Evolutionary conservation across 78 protist species (phyloP).

Genomic region (Dictyostelium purpureum): DNA sequence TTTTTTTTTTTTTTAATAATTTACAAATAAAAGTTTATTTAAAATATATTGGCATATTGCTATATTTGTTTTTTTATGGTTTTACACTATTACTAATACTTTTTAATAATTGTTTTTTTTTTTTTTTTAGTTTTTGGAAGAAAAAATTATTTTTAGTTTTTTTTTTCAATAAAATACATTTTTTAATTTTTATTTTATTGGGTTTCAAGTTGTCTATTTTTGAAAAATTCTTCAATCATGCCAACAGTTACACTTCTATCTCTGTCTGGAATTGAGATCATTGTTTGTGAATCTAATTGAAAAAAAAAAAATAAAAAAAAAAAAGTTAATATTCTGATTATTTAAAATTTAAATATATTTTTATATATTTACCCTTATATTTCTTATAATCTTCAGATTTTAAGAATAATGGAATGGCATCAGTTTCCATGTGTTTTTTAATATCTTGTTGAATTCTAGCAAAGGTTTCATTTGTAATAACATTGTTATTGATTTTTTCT

Average conservation of each 20-base stretch:
- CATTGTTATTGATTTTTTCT: background rate
- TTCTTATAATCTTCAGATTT: slow-evolving; percentile 66
- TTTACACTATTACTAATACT: background rate
- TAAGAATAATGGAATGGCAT: slow-evolving; percentile 61
- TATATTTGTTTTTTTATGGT: background rate
- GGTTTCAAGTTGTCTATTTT: background rate
- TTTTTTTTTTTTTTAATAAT: too few relatives aligned
- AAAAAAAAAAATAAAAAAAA: background rate
- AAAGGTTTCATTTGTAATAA: slow-evolving; percentile 16
- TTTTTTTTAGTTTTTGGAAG: background rate
- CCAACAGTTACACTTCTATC: slow-evolving; percentile 61
- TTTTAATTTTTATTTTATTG: background rate
- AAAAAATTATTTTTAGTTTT: too few relatives aligned
- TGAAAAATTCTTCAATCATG: slow-evolving; percentile 57
- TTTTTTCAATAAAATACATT: too few relatives aligned
- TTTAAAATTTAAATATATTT: background rate
- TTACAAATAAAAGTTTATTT: too few relatives aligned
- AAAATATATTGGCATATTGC: too few relatives aligned
- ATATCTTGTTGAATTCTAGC: slow-evolving; percentile 27
- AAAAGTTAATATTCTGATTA: background rate
- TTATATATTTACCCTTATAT: slow-evolving; percentile 24
- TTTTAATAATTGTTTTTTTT: background rate
- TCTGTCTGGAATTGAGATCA: slow-evolving; percentile 39
- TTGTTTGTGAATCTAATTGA: slow-evolving; percentile 19
- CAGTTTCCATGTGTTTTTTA: slow-evolving; percentile 55